Base-by-base conservation (phyloP, 768 basidiomycete species). In the Leccinum imitatum region DNA sequence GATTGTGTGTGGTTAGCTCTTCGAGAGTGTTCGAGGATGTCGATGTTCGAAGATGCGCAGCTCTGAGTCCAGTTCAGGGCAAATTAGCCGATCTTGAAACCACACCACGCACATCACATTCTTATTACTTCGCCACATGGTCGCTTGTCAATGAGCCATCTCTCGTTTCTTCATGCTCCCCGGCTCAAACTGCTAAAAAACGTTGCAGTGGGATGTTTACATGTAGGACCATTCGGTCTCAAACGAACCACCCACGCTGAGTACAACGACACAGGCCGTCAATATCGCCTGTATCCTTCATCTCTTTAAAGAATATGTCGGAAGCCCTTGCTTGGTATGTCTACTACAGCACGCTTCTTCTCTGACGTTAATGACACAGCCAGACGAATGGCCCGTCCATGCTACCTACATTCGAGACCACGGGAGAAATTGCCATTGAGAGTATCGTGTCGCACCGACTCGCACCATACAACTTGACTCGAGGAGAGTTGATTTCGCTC, bases 341-440 rank as follows among this genome's bases (percentile, higher is more conserved):
- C 50, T 53, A 65, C 25, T 17, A 25, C 15, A 44, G 50, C 46
- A 14, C 54, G 4, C 15, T 13, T 33, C 60, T 35, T 58, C 25
- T 54, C 31, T 15, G 23, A 54, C 60, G 13, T 27, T 62, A 33
- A 50, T 21, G 6, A 54, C 27, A 15, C 30, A 14, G 27, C 35
- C 62, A 92, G 91, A 87, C 86, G 73, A 57, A 73, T 52, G 91
- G 91, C 7, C 86, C 87, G 8, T 93, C 91, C 47, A 93, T 93
- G 91, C 78, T 91, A 27, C 91, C 91, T 6, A 93, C 90, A 1
- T 78, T 93, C 53, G 82, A 79, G 53, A 71, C 71, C 30, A 70
- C 71, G 1, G 87, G 86, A 6, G 90, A 92, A 71, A 50, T 83
- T 6, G 82, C 85, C 27, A 65, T 91, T 19, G 90, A 91, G 72